These are phyloP conservation scores for Venturia effusa DNA, from an alignment of 2,329 filamentous ascomycete genomes.

Conservation along the genomic window DNA sequence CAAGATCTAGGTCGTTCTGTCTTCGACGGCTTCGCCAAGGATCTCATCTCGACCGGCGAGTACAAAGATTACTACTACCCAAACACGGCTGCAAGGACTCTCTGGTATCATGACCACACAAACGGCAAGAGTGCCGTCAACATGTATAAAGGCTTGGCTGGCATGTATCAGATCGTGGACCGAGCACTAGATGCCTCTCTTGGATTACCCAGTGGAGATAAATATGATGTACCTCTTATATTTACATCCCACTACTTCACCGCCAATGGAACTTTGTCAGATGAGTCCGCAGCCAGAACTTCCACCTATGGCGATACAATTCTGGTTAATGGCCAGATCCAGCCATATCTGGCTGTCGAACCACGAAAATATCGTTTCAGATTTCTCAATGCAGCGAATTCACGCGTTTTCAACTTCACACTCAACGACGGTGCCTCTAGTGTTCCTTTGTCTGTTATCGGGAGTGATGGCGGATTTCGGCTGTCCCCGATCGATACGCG, in stretches of 20 bases:
- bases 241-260: constrained; percentile 9
- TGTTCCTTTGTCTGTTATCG: constrained; percentile 41
- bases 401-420: constrained; percentile 30
- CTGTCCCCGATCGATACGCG: constrained; percentile 32
- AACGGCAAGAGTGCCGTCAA: constrained; percentile 28
- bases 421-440: constrained; percentile 22
- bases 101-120: constrained; percentile 40
- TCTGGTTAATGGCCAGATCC: constrained; percentile 33
- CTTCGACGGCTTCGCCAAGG: constrained; percentile 45
- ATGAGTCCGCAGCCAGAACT: neutral
- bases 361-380: constrained; percentile 50
- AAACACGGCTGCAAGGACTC: constrained; percentile 41
- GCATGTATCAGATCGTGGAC: constrained; percentile 36
- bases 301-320: constrained; percentile 47
- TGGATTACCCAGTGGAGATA: constrained; percentile 37
- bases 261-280: neutral
- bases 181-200: constrained; percentile 40
- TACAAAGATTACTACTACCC: constrained; percentile 55
- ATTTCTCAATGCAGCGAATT: constrained; percentile 24
- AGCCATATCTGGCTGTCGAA: constrained; percentile 48
- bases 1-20: constrained; percentile 21
- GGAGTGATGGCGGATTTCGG: constrained; percentile 43
- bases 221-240: constrained; percentile 27
- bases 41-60: constrained; percentile 37
- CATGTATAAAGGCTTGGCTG: constrained; percentile 46